Evolutionary conservation across 2,329 filamentous ascomycete species (phyloP).

Genomic region (Aspergillus puulaauensis): DNA sequence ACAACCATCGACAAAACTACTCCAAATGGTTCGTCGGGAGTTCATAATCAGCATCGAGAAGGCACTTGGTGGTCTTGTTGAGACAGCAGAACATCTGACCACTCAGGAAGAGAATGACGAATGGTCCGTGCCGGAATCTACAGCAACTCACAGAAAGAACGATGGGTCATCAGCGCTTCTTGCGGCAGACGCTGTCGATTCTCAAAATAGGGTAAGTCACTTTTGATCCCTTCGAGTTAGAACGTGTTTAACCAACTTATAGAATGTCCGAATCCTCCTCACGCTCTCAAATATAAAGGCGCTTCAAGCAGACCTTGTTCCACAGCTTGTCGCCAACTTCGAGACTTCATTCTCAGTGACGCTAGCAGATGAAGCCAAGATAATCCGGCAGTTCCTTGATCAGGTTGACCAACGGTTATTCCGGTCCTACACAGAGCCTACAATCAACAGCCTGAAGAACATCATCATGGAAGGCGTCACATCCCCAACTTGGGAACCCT

Average conservation of each 20-base stretch:
- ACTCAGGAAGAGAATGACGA: conserved; percentile 58
- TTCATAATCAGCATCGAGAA: conserved; percentile 95
- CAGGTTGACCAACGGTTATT: conserved; percentile 93
- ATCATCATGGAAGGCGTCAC: conserved; percentile 73
- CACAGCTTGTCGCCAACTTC: conserved; percentile 85
- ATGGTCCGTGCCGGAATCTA: conserved; percentile 49
- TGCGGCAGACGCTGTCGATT: conserved; percentile 52
- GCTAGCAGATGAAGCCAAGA: conserved; percentile 88
- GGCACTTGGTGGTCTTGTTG: conserved; percentile 90
- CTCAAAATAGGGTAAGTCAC: conserved; percentile 51
- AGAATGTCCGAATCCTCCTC: conserved; percentile 90
- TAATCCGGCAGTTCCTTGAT: conserved; percentile 81
- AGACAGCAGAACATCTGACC: conserved; percentile 82
- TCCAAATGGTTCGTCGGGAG: conserved; percentile 86
- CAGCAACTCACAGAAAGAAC: conserved; percentile 26
- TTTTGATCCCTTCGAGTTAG: background rate
- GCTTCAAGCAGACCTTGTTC: conserved; percentile 78
- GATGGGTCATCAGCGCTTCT: conserved; percentile 42
- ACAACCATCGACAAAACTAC: conserved; percentile 79
- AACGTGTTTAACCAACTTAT: conserved; percentile 13
- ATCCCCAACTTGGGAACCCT: conserved; percentile 69
- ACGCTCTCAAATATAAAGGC: conserved; percentile 90
- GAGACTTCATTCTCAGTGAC: conserved; percentile 93
- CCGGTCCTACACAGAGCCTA: conserved; percentile 83
- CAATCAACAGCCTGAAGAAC: conserved; percentile 64